Base-by-base conservation (phyloP, 805 yeast genomes). In the Candida oleophila region DNA sequence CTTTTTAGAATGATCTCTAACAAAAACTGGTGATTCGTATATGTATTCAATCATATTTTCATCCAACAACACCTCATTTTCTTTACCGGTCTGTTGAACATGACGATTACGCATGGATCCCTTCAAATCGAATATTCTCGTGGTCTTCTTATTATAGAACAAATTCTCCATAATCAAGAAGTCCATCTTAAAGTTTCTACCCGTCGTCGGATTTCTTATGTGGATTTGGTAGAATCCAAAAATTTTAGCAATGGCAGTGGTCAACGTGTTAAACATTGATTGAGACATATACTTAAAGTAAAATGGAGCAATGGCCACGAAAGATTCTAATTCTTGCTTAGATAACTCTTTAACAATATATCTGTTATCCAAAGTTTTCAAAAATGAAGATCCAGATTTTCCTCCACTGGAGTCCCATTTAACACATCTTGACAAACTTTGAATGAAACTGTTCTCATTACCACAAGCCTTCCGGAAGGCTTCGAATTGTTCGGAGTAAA, bases 41-140 rank as follows among this genome's bases (percentile, higher is more conserved):
- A 95, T 92, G 61, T 89, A 94, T 61, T 94, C 99, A 50, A 94
- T 95, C 99, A 94, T 94, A 60, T 94, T 94, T 58, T 94, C 99
- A 65, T 94, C 99, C 46, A 94, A 68, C 21, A 94, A 69, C 1
- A 94, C 99, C 64, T 94, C 98, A 59, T 94, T 90, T 51, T 87
- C 96, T 59, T 82, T 85, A 4, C 99, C 99, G 0, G 99, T 95
- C 62, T 92, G 96, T 55, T 91, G 86, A 33, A 92, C 99, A 59
- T 92, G 97, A 53, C 99, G 76, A 65, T 94, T 94, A 51, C 99
- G 74, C 98, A 94, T 94, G 0, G 98, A 91, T 0, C 99, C 99
- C 64, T 94, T 94, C 65, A 94, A 77, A 65, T 94, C 99, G 67
- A 94, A 94, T 41, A 92, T 90, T 52, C 97, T 71, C 12, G 89